These are phyloP conservation scores for Cladosporium phlei DNA, from an alignment of 2,329 filamentous ascomycete species.

Conservation along the genomic window DNA sequence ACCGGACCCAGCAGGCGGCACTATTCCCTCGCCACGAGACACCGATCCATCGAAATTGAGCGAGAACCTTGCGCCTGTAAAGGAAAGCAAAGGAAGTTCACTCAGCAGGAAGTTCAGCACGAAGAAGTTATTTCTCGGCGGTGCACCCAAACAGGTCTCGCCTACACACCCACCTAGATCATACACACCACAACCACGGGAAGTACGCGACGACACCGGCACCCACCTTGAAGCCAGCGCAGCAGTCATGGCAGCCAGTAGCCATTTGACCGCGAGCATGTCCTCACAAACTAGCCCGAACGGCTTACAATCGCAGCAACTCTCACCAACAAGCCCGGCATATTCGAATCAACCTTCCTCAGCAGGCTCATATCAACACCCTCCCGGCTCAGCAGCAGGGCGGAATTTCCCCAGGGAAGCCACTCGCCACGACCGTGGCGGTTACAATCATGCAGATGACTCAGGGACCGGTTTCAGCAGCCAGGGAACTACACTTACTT, in stretches of 20 bases:
- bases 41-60: conserved; percentile 21
- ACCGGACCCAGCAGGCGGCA: conserved; percentile 47
- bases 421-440: conserved; percentile 3
- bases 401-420: conserved; percentile 27
- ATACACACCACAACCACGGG: conserved; percentile 26
- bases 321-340: conserved; percentile 47
- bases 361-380: conserved; percentile 23
- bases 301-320: conserved; percentile 34
- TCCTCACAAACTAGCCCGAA: conserved; percentile 39
- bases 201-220: conserved; percentile 30
- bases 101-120: conserved; percentile 51
- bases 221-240: conserved; percentile 45
- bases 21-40: conserved; percentile 32
- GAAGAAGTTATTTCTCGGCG: conserved; percentile 48
- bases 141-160: conserved; percentile 47
- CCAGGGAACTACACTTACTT: conserved; percentile 20
- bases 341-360: conserved; percentile 35
- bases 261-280: conserved; percentile 48
- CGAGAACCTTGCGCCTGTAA: conserved; percentile 24
- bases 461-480: conserved; percentile 23
- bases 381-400: conserved; percentile 22
- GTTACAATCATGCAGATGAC: conserved; percentile 22
- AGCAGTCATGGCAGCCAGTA: conserved; percentile 47
- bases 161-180: conserved; percentile 41
- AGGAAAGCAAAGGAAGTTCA: conserved; percentile 39